Conservation (phyloP, 2,329 filamentous ascomycete species). For the Talaromyces verruculosus region DNA sequence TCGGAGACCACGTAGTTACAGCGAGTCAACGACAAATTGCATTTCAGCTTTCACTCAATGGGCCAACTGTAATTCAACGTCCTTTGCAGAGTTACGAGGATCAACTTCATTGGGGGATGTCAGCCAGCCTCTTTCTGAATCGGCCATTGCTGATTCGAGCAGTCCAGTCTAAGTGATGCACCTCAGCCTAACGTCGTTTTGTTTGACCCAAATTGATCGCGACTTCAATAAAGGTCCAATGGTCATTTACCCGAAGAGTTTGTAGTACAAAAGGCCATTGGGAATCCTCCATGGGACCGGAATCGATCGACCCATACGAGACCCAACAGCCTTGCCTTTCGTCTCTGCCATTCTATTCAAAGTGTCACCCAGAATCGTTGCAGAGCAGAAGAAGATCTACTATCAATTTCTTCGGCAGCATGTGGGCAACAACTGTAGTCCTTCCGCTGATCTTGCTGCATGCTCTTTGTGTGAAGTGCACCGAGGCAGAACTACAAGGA, state of each 20-base stretch:
- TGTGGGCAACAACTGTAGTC: not conserved
- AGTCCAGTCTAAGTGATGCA: not conserved
- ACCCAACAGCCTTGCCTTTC: not conserved
- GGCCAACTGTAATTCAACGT: not conserved
- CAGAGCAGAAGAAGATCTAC: not conserved
- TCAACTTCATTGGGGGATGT: not conserved
- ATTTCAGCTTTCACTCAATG: no score
- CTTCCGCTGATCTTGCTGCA: not conserved
- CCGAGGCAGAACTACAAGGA: not conserved
- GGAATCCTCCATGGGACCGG: not conserved
- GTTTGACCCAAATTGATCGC: not conserved
- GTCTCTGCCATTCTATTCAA: not conserved
- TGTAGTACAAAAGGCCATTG: not conserved
- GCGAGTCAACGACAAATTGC: no score
- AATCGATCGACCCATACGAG: not conserved
- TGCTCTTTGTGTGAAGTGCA: not conserved
- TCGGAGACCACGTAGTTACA: no score
- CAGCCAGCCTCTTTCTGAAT: not conserved
- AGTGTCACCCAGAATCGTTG: not conserved
- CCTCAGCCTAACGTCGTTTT: not conserved
- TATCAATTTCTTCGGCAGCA: not conserved
- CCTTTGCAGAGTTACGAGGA: not conserved
- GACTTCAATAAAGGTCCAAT: not conserved
- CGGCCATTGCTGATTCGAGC: not conserved
- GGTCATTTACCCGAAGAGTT: not conserved